phyloP scores from a whole-genome alignment of 2,329 filamentous ascomycete genomes.

The Neonectria neomacrospora region DNA sequence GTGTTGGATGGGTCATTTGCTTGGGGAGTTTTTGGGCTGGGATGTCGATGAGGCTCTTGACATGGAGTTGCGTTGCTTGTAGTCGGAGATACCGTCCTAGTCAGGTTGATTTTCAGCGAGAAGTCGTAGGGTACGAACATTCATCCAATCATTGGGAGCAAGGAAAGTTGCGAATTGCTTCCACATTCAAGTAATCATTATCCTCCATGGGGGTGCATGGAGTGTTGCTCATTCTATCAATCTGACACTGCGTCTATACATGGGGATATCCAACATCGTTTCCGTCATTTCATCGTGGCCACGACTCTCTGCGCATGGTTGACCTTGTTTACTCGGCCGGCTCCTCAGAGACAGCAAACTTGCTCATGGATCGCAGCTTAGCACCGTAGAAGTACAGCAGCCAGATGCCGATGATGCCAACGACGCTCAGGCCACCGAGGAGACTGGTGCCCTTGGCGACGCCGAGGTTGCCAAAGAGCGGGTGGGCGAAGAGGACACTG shows the following conservation, averaged over 20 bases:
- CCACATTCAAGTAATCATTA: constrained; percentile 15
- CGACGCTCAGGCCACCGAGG: constrained; percentile 64
- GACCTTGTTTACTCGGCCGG: constrained; percentile 29
- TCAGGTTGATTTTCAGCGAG: neutral
- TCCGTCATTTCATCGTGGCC: neutral
- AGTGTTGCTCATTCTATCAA: constrained; percentile 9
- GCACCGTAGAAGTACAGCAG: constrained; percentile 68
- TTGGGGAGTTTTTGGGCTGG: neutral
- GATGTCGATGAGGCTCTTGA: neutral
- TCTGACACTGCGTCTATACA: neutral
- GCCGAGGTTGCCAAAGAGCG: constrained; percentile 69
- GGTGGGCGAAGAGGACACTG: constrained; percentile 68
- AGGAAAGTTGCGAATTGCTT: neutral
- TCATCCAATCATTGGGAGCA: neutral
- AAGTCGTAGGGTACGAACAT: neutral
- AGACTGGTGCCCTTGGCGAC: constrained; percentile 67
- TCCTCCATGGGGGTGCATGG: neutral
- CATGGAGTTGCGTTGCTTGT: neutral
- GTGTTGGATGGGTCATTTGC: neutral
- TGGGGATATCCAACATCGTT: neutral
- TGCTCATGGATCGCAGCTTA: constrained; percentile 64
- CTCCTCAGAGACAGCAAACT: constrained; percentile 60
- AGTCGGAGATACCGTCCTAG: neutral
- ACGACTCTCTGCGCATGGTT: neutral
- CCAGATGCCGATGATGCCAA: constrained; percentile 69